Base-by-base conservation (phyloP, 1,284 basidiomycete genomes). In the Malassezia dermatis region DNA sequence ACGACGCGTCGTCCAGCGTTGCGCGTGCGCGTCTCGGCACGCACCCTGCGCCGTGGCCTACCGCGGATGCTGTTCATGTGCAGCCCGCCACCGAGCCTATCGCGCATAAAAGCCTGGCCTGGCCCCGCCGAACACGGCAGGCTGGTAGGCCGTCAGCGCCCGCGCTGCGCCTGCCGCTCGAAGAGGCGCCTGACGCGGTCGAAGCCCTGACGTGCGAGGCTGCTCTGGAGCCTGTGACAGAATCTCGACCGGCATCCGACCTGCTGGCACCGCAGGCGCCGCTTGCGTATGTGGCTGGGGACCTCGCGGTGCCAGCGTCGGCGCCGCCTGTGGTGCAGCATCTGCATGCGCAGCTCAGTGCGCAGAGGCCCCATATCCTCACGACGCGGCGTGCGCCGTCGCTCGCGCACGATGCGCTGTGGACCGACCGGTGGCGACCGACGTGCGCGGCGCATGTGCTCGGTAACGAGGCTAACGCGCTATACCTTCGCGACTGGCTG, bases 401-500 rank as follows among this genome's bases (percentile, higher is more conserved):
- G 15, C 10, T 15, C 11, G 37, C 40, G 24, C 31, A 48, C 17
- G 39, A 12, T 4, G 39, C 39, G 4, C 41, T 40, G 15, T 64
- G 62, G 62, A 39, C 32, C 21, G 58, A 62, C 30, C 46, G 48
- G 11, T 62, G 58, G 57, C 45, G 61, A 3, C 62, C 62, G 7
- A 28, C n/a, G 13, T 31, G 51, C 12, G 61, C 62, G 3, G 54
- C 23, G 21, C 43, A 64, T 12, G 53, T 61, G 12, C 46, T 64
- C 23, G 53, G 49, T 26, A 64, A 62, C 45, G 60, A 64, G 39
- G 27, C 23, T 0, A 13, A 34, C n/a, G 60, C 61, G 12, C 8
- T 15, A 6, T 62, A 57, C 27, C 48, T 65, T 13, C 48, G 60
- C 24, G 60, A 64, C 51, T 65, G 64, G 64, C 51, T 65, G 8